Evolutionary conservation across 768 basidiomycete species (phyloP), one percentile per base, ranked within the genome.

Genomic region (Russula griseocarnosa): DNA sequence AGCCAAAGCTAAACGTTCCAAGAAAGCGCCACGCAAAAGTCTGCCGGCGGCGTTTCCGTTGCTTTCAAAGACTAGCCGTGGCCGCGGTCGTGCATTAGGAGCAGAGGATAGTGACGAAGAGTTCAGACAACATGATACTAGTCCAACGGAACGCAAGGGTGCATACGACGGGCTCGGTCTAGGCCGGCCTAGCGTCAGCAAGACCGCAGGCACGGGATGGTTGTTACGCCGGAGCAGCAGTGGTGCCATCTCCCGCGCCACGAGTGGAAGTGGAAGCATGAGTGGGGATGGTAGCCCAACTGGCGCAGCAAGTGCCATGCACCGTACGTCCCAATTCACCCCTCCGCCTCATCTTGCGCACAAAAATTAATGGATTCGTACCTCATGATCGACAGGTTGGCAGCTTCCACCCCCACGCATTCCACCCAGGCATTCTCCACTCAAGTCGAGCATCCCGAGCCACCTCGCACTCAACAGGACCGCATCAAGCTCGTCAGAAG

Each of bases 201-300:
- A 71, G 46, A 60, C 60, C 1, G 66, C 67, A 5, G 78, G 82
- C 32, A 77, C 82, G 53, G 78, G 81, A 46, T 87, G 85, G 84
- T 71, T 91, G 34, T 83, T 87, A 81, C 81, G 90, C 14, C 79
- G 90, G 65, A 90, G 85, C 61, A 92, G 89, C 70, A 91, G 90
- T 67, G 89, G 90, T 16, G 86, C 87, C 1, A 90, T 90, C 69
- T 91, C 90, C 13, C 87, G 30, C 52, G 22, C 66, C 4, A 59
- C 57, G 49, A 61, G 83, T 66, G 84, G 87, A 22, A 88, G 88
- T 68, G 88, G 91, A 34, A 63, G 36, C 28, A 32, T 57, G 26
- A 80, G 66, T 79, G 28, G 76, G 78, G 18, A 84, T 81, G 34
- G 77, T 82, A 42, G 74, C 77, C 51, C 82, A 78, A 40, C 42